A percentile compares a stretch with the other conserved stretches of the same genome.
Conservation (phyloP, 192 early-diverging fungal species). For the Pilaira anomala region DNA sequence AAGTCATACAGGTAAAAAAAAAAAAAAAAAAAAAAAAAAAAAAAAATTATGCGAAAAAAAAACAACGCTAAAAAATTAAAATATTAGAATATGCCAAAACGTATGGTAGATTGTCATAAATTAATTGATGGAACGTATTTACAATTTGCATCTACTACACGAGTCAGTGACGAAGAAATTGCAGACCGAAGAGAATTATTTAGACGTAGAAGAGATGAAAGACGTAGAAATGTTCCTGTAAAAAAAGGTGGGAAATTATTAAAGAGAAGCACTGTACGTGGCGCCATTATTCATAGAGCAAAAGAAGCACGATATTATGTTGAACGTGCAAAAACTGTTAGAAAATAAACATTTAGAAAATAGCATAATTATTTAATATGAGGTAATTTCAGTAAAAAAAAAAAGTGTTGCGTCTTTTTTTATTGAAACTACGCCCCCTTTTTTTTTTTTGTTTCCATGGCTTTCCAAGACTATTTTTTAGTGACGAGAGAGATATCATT, state of each 20-base stretch:
- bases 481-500: background rate
- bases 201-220: conserved; percentile 32
- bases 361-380: too few species aligned
- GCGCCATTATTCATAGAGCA: conserved; percentile 20
- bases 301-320: conserved; percentile 25
- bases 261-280: conserved; percentile 15
- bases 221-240: conserved; percentile 22
- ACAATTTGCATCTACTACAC: conserved; percentile 19
- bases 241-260: background rate
- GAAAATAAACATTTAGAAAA: too few species aligned
- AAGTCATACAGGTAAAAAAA: conserved; percentile 45
- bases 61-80: background rate
- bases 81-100: conserved; percentile 56
- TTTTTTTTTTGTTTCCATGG: background rate
- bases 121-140: conserved; percentile 51
- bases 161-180: conserved; percentile 35
- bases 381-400: too few species aligned
- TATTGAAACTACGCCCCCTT: background rate
- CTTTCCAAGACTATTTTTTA: background rate
- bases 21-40: background rate
- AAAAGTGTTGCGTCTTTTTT: background rate
- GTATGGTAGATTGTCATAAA: conserved; percentile 59
- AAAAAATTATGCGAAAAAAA: background rate
- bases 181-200: conserved; percentile 31
- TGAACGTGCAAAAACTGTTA: conserved; percentile 30